phyloP scores from a whole-genome alignment of 2,329 filamentous ascomycete species.

The Colletotrichum sp. region DNA sequence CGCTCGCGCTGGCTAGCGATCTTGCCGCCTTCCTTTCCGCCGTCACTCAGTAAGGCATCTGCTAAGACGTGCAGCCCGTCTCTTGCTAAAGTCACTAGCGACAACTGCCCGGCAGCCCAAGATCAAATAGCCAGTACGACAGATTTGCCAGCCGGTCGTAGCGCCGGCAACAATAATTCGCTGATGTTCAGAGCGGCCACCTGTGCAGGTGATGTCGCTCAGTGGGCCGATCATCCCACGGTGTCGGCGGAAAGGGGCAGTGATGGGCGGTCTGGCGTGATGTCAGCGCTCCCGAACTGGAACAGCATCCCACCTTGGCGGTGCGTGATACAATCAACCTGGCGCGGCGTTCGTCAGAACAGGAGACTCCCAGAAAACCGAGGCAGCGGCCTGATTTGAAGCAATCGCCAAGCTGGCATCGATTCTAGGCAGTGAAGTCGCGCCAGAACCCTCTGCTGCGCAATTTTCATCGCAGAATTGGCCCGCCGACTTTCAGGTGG shows the following conservation, averaged over 20 bases:
- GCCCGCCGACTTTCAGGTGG: neutral
- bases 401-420: neutral
- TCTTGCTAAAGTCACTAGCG: neutral
- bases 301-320: slow-evolving; percentile 2
- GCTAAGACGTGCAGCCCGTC: neutral
- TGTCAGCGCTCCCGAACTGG: neutral
- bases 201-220: neutral
- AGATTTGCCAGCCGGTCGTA: neutral
- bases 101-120: neutral
- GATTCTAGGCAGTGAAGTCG: neutral
- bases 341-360: neutral
- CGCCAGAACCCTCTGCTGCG: neutral
- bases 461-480: neutral
- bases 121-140: neutral
- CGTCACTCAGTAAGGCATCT: neutral
- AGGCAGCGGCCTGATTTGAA: neutral
- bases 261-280: slow-evolving; percentile 4
- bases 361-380: neutral
- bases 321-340: neutral
- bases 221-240: slow-evolving; percentile 1
- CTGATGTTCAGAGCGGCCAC: neutral
- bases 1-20: neutral
- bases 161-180: neutral
- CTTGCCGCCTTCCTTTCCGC: neutral
- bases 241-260: neutral